Evolutionary conservation across 805 yeast species (phyloP), one percentile per base, ranked within the genome.

Genomic region (Nakazawaea ishiwadae): DNA sequence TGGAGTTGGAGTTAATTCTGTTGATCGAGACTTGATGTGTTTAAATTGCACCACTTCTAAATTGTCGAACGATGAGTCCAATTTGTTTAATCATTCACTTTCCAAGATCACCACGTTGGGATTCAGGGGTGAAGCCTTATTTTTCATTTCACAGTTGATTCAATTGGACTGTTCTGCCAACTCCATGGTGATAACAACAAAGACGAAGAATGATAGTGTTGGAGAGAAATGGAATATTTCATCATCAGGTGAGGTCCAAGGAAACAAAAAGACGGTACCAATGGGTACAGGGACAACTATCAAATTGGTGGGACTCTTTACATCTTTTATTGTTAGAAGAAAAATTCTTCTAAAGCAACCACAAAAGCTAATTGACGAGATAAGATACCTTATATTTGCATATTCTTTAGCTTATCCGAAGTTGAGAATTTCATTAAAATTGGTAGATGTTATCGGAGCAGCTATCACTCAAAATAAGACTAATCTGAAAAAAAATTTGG

Each of bases 61-160:
- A 44, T 49, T 71, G 3, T 28, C 45, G 0, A 39, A 45, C 0
- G 26, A 54, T 7, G 52, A 52, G 1, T 43, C 50, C 9, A 29
- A 29, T n/a, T n/a, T n/a, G n/a, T n/a, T n/a, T 8, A 19, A 19
- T 5, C 14, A 18, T 18, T 20, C 16, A 12, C 16, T 38, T 8
- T 23, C 36, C 4, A 33, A 30, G 2, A 39, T 64, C 4, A 19
- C 42, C 1, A 59, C 75, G 0, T 56, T 68, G 39, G 79, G 81
- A 0, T 74, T 69, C 45, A 57, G 76, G 51, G 81, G 80, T 6
- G 73, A 72, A 44, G 77, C 78, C 0, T 51, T 76, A 6, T 61
- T 59, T 48, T 56, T 60, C 31, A 50, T 75, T 17, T 56, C 65
- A 19, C 62, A 50, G 34, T 44, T 62, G 18, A 38, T 38, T n/a